Conservation (phyloP, 2,329 filamentous ascomycete genomes). For the Penicillium capsulatum region DNA sequence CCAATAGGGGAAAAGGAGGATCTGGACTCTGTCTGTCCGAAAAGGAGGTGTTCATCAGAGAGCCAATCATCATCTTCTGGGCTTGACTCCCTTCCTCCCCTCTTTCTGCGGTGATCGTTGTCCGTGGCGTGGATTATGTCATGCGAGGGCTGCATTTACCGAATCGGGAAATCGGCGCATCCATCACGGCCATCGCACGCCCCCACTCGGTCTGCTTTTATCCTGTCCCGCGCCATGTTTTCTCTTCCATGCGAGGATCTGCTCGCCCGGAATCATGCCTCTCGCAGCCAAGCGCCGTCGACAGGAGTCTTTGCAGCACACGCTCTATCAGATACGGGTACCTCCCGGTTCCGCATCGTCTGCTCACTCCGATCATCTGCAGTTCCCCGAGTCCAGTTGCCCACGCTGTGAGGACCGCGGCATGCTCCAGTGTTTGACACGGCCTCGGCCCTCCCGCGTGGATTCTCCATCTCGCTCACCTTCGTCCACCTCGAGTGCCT, state of each 20-base stretch:
- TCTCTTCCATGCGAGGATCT: background rate
- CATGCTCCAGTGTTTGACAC: slow-evolving; percentile 11
- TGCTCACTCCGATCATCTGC: background rate
- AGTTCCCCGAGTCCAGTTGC: slow-evolving; percentile 7
- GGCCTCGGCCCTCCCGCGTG: slow-evolving; percentile 16
- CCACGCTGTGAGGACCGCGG: slow-evolving; percentile 13
- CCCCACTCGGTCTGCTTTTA: background rate
- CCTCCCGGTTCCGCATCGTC: too few relatives aligned
- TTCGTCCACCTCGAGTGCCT: slow-evolving; percentile 9
- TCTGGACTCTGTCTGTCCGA: too few relatives aligned
- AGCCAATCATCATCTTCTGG: too few relatives aligned
- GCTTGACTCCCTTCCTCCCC: too few relatives aligned
- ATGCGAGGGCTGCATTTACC: slow-evolving; percentile 10
- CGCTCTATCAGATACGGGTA: slow-evolving; percentile 9
- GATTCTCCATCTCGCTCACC: slow-evolving; percentile 9
- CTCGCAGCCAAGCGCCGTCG: slow-evolving; percentile 9
- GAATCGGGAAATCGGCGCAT: slow-evolving; percentile 2
- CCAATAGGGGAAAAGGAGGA: too few relatives aligned
- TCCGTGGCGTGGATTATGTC: too few relatives aligned
- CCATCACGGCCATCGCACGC: background rate
- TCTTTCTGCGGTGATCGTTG: too few relatives aligned
- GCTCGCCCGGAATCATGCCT: slow-evolving; percentile 1
- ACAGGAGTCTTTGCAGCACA: slow-evolving; percentile 3
- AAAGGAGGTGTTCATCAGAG: too few relatives aligned
- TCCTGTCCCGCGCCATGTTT: background rate